phyloP scores from a whole-genome alignment of 371 early-diverging fungal species.

The Lichtheimia hyalospora region DNA sequence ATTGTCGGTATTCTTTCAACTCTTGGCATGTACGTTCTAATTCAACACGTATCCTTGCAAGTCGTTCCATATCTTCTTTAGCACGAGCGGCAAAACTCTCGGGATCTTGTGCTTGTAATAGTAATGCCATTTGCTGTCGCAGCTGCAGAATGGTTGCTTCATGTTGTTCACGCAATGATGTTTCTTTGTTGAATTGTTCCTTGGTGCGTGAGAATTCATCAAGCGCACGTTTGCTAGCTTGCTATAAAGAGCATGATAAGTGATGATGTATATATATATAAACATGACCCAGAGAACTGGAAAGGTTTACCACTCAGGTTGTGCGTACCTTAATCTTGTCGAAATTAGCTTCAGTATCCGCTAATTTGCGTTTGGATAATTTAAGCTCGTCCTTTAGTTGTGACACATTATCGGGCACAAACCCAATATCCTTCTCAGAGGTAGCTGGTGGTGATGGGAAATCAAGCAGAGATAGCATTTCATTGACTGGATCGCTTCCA shows the following conservation, averaged over 20 bases:
- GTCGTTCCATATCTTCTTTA: constrained; percentile 37
- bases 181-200: constrained; percentile 48
- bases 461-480: neutral
- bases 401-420: constrained; percentile 3
- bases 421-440: neutral
- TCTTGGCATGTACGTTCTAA: constrained; percentile 40
- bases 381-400: constrained; percentile 8
- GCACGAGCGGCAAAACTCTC: constrained; percentile 23
- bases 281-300: neutral
- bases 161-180: constrained; percentile 35
- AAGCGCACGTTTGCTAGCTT: constrained; percentile 41
- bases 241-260: constrained; percentile 10
- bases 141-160: constrained; percentile 35
- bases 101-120: constrained; percentile 21
- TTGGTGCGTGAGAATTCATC: constrained; percentile 45
- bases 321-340: constrained; percentile 15
- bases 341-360: constrained; percentile 14
- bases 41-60: constrained; percentile 32
- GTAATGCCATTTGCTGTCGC: constrained; percentile 30
- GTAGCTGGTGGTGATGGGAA: neutral
- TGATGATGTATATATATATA: neutral
- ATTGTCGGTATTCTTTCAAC: constrained; percentile 33
- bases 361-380: constrained; percentile 7
- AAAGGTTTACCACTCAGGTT: neutral
- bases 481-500: neutral